Evolutionary conservation across 1,139 yeast species (phyloP).

Genomic region (Yamadazyma blattariae): DNA sequence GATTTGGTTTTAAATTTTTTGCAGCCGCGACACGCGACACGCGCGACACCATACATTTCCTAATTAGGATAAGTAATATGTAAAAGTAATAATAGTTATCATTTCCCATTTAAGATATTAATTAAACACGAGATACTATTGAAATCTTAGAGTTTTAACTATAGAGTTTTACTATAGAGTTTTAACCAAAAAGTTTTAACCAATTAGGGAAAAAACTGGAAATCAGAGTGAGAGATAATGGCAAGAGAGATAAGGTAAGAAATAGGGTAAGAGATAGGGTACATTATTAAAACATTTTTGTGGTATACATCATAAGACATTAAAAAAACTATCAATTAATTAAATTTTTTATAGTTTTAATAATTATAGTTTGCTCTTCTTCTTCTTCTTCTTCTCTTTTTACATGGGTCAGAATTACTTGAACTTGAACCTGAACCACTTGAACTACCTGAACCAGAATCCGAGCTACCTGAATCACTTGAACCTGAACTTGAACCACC

Average conservation of each 20-base stretch:
- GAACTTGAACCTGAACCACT: slow-evolving; percentile 14
- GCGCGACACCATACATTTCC: slow-evolving; percentile 1
- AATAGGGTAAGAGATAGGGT: no score
- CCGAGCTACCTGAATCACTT: slow-evolving; percentile 16
- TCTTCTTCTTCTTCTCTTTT: slow-evolving; percentile 38
- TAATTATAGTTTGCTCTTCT: slow-evolving; percentile 29
- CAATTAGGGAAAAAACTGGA: no score
- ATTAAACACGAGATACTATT: no score
- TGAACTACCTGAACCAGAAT: slow-evolving; percentile 11
- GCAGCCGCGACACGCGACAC: slow-evolving; percentile 3
- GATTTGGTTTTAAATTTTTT: not conserved
- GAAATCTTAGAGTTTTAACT: no score
- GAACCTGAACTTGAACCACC: slow-evolving; percentile 9
- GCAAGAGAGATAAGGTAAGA: no score
- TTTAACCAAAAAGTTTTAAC: no score
- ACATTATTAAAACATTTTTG: not conserved
- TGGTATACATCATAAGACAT: slow-evolving; percentile 3
- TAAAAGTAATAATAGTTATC: no score
- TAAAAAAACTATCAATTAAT: no score
- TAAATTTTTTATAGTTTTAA: slow-evolving; percentile 7
- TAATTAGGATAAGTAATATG: not conserved
- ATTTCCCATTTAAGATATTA: no score
- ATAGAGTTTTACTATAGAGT: no score
- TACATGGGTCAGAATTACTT: slow-evolving; percentile 24
- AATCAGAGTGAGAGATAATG: not conserved